A percentile compares a stretch with the other conserved stretches of the same genome.
phyloP scores from a whole-genome alignment of 1,139 yeast species.

The Blastobotrys niveus region DNA sequence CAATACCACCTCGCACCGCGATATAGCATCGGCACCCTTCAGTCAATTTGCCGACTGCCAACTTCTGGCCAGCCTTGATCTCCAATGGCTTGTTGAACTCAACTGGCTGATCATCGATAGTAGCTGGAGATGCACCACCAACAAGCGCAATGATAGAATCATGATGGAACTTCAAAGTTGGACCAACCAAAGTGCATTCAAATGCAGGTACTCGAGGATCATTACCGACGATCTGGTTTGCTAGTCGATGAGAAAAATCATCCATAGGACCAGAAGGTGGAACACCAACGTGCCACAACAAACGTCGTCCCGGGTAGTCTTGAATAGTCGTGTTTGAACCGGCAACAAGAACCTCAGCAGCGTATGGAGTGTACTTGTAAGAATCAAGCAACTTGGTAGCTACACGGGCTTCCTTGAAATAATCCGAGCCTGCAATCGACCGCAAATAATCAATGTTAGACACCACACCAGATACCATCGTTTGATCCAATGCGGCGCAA shows the following conservation, averaged over 20 bases:
- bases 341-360: constrained; percentile 76
- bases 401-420: constrained; percentile 79
- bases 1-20: constrained; percentile 89
- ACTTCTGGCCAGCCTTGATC: constrained; percentile 66
- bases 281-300: constrained; percentile 87
- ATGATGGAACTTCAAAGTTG: constrained; percentile 75
- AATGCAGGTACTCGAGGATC: constrained; percentile 75
- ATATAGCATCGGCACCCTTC: constrained; percentile 86
- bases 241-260: constrained; percentile 78
- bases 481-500: constrained; percentile 76
- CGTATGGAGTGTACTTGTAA: constrained; percentile 73
- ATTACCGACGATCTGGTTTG: constrained; percentile 87
- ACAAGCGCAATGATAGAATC: constrained; percentile 73
- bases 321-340: constrained; percentile 96
- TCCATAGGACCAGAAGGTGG: constrained; percentile 99
- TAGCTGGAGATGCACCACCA: constrained; percentile 72
- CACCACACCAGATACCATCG: constrained; percentile 80
- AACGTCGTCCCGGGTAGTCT: constrained; percentile 89
- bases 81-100: constrained; percentile 66
- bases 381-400: constrained; percentile 83
- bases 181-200: constrained; percentile 85
- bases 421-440: constrained; percentile 71
- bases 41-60: constrained; percentile 72
- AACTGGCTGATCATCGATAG: constrained; percentile 55
- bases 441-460: constrained; percentile 87